phyloP scores from a whole-genome alignment of 257 asterid species.

The Lithospermum erythrorhizon region DNA sequence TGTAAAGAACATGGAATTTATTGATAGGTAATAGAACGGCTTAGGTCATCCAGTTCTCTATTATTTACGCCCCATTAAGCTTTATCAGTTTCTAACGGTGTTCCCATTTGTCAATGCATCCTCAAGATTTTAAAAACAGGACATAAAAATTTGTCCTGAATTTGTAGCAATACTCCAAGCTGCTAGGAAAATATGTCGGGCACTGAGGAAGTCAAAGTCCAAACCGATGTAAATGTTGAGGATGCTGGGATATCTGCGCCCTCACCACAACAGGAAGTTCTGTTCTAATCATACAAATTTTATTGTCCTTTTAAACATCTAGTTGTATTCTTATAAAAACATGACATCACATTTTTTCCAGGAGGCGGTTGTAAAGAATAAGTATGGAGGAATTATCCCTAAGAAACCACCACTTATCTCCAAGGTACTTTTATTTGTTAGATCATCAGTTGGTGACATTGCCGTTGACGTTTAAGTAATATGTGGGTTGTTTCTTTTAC shows the following conservation, averaged over 20 bases:
- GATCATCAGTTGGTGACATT: slow-evolving; percentile 2
- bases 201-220: slow-evolving; percentile 56
- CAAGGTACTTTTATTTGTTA: slow-evolving; percentile 38
- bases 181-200: slow-evolving; percentile 50
- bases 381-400: slow-evolving; percentile 89
- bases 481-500: background rate
- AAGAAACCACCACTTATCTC: slow-evolving; percentile 94
- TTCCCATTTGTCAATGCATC: background rate
- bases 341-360: slow-evolving; percentile 3
- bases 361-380: slow-evolving; percentile 80
- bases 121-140: background rate
- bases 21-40: background rate
- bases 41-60: background rate
- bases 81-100: background rate
- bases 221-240: slow-evolving; percentile 35
- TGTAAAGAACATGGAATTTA: background rate
- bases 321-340: background rate
- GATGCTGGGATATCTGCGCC: slow-evolving; percentile 51
- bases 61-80: background rate
- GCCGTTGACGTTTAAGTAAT: background rate
- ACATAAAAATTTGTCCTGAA: background rate
- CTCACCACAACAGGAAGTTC: slow-evolving; percentile 66
- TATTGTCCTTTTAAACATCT: background rate
- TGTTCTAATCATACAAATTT: slow-evolving; percentile 2
- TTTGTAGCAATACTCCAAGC: slow-evolving; percentile 25